Percentiles rank a stretch among this genome's conserved stretches.
Conservation (phyloP, 768 basidiomycete genomes). For the Scleroderma citrinum region DNA sequence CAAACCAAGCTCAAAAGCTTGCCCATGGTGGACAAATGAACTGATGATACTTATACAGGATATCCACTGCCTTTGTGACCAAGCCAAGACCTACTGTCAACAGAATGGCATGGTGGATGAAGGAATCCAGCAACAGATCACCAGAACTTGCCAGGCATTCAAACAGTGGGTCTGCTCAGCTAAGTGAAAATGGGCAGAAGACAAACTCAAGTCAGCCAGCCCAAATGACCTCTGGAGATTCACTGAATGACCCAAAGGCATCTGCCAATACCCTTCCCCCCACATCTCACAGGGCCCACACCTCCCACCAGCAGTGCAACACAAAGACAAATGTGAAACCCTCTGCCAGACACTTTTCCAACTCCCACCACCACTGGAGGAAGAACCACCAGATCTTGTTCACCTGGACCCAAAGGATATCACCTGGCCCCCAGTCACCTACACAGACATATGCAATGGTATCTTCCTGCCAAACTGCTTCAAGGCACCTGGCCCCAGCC, state of each 20-base stretch:
- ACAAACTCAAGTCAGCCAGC: not conserved
- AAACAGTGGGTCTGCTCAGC: not conserved
- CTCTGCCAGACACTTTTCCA: not conserved
- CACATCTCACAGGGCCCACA: not conserved
- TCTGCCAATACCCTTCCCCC: not conserved
- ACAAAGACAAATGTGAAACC: not conserved
- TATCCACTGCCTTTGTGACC: too few species aligned
- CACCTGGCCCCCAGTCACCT: not conserved
- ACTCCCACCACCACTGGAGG: conserved; percentile 2
- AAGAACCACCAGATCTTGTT: not conserved
- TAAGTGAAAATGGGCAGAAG: not conserved
- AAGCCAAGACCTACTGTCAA: too few species aligned
- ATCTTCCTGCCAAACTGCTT: not conserved
- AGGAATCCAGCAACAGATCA: too few species aligned
- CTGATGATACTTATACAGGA: too few species aligned
- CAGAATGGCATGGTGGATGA: too few species aligned
- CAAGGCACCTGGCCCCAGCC: not conserved
- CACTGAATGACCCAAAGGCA: not conserved
- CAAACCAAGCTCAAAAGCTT: not conserved
- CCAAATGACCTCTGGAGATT: not conserved
- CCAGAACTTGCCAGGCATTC: too few species aligned
- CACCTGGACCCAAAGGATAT: not conserved
- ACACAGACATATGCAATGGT: not conserved
- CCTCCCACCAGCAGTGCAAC: not conserved
- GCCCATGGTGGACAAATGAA: not conserved